These are phyloP conservation scores for Talaromyces sp. DNA, from an alignment of 2,329 filamentous ascomycete species.

Conservation along the genomic window DNA sequence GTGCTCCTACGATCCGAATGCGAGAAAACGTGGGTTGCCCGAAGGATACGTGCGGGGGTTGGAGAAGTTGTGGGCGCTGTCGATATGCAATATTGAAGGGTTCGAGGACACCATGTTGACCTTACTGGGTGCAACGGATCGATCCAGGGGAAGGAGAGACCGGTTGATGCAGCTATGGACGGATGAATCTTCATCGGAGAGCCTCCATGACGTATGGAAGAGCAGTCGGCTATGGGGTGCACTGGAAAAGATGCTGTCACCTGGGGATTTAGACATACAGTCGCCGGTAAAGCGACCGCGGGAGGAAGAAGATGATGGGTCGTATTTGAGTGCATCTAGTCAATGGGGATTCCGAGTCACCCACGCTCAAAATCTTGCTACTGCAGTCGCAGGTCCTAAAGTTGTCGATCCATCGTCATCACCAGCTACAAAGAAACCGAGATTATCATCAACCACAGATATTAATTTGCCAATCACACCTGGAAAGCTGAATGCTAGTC, in stretches of 20 bases:
- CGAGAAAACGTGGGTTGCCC: conserved; percentile 46
- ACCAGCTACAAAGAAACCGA: conserved; percentile 28
- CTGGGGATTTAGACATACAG: conserved; percentile 25
- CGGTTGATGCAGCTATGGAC: conserved; percentile 40
- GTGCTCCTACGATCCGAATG: conserved; percentile 44
- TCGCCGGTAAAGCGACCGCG: conserved; percentile 34
- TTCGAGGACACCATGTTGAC: conserved; percentile 42
- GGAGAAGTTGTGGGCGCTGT: conserved; percentile 46
- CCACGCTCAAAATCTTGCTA: conserved; percentile 25
- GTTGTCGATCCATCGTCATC: conserved; percentile 28
- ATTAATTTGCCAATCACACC: neutral
- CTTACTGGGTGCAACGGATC: conserved; percentile 36
- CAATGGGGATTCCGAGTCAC: conserved; percentile 34
- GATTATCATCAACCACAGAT: conserved; percentile 24
- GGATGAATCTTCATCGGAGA: conserved; percentile 41
- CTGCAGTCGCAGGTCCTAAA: conserved; percentile 30
- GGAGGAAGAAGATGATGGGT: conserved; percentile 27
- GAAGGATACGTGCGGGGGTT: conserved; percentile 48
- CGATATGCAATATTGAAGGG: conserved; percentile 44
- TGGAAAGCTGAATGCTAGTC: conserved; percentile 2
- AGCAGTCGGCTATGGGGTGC: conserved; percentile 38
- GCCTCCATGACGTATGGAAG: conserved; percentile 45
- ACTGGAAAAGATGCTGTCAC: conserved; percentile 42
- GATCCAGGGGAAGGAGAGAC: conserved; percentile 30
- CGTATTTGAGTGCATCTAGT: conserved; percentile 17